Conservation (phyloP, 352 stramenopile species). For the Phytophthora palmivora region DNA sequence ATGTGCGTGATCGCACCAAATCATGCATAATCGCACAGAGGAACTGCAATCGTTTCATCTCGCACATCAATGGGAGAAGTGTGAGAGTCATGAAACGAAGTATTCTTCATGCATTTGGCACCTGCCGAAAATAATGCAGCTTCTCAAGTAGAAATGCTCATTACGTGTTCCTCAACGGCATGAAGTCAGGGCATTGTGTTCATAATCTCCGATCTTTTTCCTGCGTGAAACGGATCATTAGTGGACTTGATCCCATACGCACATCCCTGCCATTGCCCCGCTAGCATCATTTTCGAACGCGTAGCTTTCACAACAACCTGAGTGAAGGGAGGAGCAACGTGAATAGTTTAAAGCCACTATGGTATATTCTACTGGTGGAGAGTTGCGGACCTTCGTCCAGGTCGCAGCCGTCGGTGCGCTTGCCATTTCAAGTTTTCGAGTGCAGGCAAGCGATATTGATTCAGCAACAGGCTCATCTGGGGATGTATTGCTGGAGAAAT, state of each 20-base stretch:
- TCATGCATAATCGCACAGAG: not conserved
- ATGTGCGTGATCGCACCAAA: too few species aligned
- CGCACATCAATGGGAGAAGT: not conserved
- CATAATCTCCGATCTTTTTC: not conserved
- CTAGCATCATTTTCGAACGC: conserved; percentile 25
- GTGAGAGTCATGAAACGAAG: conserved; percentile 3
- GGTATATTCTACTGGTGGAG: conserved; percentile 8
- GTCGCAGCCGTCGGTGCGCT: conserved; percentile 12
- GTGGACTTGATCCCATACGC: conserved; percentile 21
- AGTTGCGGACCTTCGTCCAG: conserved; percentile 13
- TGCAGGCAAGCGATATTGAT: not conserved
- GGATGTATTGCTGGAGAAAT: conserved; percentile 2
- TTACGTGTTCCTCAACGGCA: conserved; percentile 16
- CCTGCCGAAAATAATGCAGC: not conserved
- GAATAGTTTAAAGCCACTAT: conserved; percentile 2
- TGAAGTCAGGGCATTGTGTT: not conserved
- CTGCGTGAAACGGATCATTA: conserved; percentile 4
- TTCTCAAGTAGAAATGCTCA: conserved; percentile 15
- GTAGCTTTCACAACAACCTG: conserved; percentile 11
- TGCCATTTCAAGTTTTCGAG: not conserved
- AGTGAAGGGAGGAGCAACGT: not conserved
- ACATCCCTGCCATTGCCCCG: not conserved
- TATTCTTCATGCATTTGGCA: not conserved
- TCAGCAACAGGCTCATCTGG: conserved; percentile 28
- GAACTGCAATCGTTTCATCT: not conserved